Conservation (phyloP, 192 early-diverging fungal genomes). For the Coemansia asiatica region DNA sequence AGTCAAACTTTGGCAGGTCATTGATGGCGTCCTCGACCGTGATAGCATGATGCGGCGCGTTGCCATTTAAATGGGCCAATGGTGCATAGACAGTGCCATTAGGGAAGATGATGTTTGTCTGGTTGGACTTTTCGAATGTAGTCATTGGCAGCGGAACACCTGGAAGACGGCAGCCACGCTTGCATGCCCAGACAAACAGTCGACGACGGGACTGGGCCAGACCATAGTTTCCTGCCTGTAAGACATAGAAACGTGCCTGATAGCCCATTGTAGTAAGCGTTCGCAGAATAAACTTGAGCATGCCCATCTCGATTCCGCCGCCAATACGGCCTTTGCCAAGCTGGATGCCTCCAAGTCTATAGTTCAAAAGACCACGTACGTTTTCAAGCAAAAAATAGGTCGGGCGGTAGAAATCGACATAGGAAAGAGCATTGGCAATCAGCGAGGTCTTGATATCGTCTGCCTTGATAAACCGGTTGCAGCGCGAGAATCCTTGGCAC, state of each 20-base stretch:
- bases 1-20: constrained; percentile 73
- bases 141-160: constrained; percentile 60
- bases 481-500: constrained; percentile 68
- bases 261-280: constrained; percentile 66
- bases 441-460: constrained; percentile 69
- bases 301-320: constrained; percentile 63
- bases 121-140: constrained; percentile 52
- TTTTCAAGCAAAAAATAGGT: constrained; percentile 70
- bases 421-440: constrained; percentile 63
- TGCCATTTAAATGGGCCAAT: constrained; percentile 42
- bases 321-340: constrained; percentile 49
- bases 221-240: constrained; percentile 66
- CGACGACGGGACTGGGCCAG: constrained; percentile 66
- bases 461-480: constrained; percentile 62
- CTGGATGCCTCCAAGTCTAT: constrained; percentile 62
- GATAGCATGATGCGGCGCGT: constrained; percentile 59
- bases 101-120: constrained; percentile 51
- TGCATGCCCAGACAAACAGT: constrained; percentile 65
- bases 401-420: constrained; percentile 70
- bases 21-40: constrained; percentile 65
- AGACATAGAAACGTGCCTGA: constrained; percentile 62
- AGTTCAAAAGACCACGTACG: constrained; percentile 62
- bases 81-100: constrained; percentile 47
- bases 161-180: constrained; percentile 58
- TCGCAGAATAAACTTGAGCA: constrained; percentile 68